These are phyloP conservation scores for Pleurotus salmoneostramineus DNA, from an alignment of 768 basidiomycete genomes.

Conservation along the genomic window DNA sequence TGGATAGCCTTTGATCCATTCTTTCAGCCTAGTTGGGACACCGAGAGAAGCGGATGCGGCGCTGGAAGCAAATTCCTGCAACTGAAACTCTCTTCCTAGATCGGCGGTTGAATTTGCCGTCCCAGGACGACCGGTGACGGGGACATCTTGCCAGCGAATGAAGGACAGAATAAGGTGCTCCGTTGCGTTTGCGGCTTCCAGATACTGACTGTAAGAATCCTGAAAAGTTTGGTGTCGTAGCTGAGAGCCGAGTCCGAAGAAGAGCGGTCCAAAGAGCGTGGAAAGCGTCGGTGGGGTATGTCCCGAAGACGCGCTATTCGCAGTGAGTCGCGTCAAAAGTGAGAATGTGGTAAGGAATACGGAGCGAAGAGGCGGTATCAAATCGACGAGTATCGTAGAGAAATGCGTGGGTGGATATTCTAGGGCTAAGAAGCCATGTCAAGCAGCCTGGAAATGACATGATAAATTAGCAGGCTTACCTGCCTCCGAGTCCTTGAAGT, in stretches of 20 bases:
- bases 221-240: constrained; percentile 37
- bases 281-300: constrained; percentile 90
- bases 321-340: constrained; percentile 79
- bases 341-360: constrained; percentile 69
- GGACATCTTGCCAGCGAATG: constrained; percentile 76
- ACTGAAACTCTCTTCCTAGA: constrained; percentile 7
- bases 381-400: constrained; percentile 54
- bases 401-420: constrained; percentile 75
- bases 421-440: constrained; percentile 33
- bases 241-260: constrained; percentile 74
- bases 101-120: constrained; percentile 19
- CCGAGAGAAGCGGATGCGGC: constrained; percentile 47
- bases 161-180: constrained; percentile 93
- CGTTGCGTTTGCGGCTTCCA: constrained; percentile 80
- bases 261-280: constrained; percentile 81
- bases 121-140: constrained; percentile 23
- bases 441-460: constrained; percentile 13
- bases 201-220: constrained; percentile 56
- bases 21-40: constrained; percentile 81
- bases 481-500: constrained; percentile 80
- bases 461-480: constrained; percentile 41
- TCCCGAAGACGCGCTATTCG: constrained; percentile 80
- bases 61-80: constrained; percentile 18
- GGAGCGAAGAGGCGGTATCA: constrained; percentile 51
- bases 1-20: constrained; percentile 91